A percentile compares a stretch with the other conserved stretches of the same genome.
These are phyloP conservation scores for Parascedosporium putredinis DNA, from an alignment of 2,329 filamentous ascomycete species.

Conservation along the genomic window DNA sequence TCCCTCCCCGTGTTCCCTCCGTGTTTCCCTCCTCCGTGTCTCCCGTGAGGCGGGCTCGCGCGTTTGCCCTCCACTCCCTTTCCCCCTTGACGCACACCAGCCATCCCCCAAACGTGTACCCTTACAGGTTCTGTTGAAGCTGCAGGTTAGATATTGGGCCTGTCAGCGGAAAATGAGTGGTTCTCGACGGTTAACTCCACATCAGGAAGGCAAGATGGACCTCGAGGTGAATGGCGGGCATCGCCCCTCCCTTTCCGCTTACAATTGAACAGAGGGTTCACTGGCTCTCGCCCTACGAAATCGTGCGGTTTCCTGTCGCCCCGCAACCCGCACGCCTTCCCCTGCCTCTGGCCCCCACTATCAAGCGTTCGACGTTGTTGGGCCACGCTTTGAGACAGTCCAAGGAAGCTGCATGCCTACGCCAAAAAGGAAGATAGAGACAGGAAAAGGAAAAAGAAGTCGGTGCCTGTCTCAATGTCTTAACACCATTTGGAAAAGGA, in stretches of 20 bases:
- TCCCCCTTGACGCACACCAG: background rate
- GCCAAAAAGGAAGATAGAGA: background rate
- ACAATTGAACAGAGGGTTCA: no score
- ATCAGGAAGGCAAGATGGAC: background rate
- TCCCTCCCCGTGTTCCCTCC: no score
- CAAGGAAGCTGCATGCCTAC: background rate
- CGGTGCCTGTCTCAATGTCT: slow-evolving; percentile 1
- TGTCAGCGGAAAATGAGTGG: background rate
- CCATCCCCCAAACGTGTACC: background rate
- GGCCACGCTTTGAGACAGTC: slow-evolving; percentile 1
- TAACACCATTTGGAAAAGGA: background rate
- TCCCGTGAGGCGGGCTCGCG: background rate
- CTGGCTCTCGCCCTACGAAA: background rate
- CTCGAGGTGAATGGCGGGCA: background rate
- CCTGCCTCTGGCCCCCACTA: no score
- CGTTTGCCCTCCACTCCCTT: background rate
- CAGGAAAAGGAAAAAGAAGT: background rate
- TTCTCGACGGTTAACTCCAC: background rate
- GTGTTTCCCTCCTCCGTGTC: no score
- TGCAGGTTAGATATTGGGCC: slow-evolving; percentile 2
- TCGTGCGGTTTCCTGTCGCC: background rate
- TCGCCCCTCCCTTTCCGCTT: no score
- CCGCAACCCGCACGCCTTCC: no score
- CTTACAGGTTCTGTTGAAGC: background rate
- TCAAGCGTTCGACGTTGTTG: no score